Evolutionary conservation across 306 rosid genomes (phyloP), one percentile per base, ranked within the genome.

Genomic region (Styphnolobium japonicum): DNA sequence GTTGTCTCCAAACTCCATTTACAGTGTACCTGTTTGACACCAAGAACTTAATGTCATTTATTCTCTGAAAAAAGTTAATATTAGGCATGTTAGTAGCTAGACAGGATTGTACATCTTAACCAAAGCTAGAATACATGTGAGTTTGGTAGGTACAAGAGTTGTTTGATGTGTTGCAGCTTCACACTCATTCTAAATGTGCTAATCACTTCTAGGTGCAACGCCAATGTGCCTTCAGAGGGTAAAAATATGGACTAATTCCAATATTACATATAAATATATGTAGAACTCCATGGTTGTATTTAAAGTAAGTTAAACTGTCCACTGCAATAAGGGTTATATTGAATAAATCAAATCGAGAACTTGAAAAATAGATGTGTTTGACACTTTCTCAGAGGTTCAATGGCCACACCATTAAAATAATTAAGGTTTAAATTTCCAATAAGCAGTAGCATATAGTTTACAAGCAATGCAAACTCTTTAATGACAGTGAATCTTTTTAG

Each of bases 21-120:
- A 78, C 97, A 90, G 78, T 95, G 98, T 63, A 95, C 88, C 98
- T 95, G 86, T 75, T 56, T 51, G 78, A 67, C n/a, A n/a, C 68
- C 76, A 79, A 83, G 65, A 87, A 73, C 60, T 43, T 55, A 19
- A 71, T 23, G 34, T 78, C 79, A 67, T 74, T 23, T 58, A 75
- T 19, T 43, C 67, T 67, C 68, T 9, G 48, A 75, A 63, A 49
- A 52, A n/a, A n/a, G n/a, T n/a, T n/a, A n/a, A n/a, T n/a, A 22
- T 22, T 73, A 42, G 55, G 42, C 33, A 12, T 74, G 18, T 23
- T 29, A 73, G 68, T 27, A 42, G 37, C 22, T 18, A 23, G 33
- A 71, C 56, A 37, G 57, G 34, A 36, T 39, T 33, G 80, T 43
- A 12, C 53, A 23, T 29, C 74, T 19, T 31, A 19, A 49, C 66